Conservation (phyloP, 106 monocot species). For the Dendrobium huoshanense region DNA sequence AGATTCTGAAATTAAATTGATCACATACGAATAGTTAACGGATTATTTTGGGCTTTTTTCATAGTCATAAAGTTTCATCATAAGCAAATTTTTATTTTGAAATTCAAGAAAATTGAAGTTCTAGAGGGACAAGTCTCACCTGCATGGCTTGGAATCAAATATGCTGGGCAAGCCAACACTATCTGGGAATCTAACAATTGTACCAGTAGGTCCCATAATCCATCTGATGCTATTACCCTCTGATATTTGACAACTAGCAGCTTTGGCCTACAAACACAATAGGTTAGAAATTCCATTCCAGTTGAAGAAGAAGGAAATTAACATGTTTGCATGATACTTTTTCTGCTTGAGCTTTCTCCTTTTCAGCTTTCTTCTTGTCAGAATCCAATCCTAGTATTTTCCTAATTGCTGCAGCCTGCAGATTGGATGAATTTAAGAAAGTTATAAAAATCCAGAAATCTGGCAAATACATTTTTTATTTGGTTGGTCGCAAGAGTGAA, state of each 20-base stretch:
- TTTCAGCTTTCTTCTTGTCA: slow-evolving; percentile 73
- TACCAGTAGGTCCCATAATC: slow-evolving; percentile 60
- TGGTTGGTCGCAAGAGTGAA: neutral
- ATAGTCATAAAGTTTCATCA: neutral
- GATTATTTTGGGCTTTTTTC: too few relatives aligned
- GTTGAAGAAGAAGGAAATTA: neutral
- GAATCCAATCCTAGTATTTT: slow-evolving; percentile 88
- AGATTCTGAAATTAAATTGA: too few relatives aligned
- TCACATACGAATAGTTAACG: too few relatives aligned
- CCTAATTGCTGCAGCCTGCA: slow-evolving; percentile 93
- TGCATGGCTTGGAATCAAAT: slow-evolving; percentile 46
- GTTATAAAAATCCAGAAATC: neutral
- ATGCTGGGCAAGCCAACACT: slow-evolving; percentile 55
- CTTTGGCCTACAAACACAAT: slow-evolving; percentile 17
- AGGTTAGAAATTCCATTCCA: neutral
- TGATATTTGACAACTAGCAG: slow-evolving; percentile 35
- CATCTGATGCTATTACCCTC: slow-evolving; percentile 45
- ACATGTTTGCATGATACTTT: slow-evolving; percentile 7
- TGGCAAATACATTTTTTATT: neutral
- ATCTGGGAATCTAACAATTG: slow-evolving; percentile 53
- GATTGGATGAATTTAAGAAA: neutral
- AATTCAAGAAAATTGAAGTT: neutral
- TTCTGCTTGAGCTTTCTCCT: slow-evolving; percentile 58
- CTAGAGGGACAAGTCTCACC: slow-evolving; percentile 22
- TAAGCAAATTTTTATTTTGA: neutral